Base-by-base conservation (phyloP, 2,329 filamentous ascomycete species). In the Hypoxylon sp. region DNA sequence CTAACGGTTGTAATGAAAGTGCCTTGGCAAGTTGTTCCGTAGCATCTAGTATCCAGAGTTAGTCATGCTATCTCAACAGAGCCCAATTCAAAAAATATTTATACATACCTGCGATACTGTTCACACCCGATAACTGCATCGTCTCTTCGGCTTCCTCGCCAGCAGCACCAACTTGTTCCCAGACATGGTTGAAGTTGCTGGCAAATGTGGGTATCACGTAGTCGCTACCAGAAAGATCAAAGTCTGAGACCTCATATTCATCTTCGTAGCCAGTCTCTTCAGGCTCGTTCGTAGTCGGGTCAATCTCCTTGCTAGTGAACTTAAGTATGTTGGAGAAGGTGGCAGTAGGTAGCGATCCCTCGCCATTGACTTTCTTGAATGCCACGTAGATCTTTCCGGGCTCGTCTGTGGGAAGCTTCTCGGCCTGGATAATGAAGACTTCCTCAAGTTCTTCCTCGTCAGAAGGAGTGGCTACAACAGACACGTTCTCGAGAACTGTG, bases 271-370 rank as follows among this genome's bases (percentile, higher is more conserved):
- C 96, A 51, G 84, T 87, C 14, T 97, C 94, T 80, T 99, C 96
- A 0, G 95, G 93, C 82, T 98, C 94, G 72, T 90, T 89, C n/a
- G 93, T 97, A 27, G 92, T 92, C 5, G 96, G 96, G 76, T 99
- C 96, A 73, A 99, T 96, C 82, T 99, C 96, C 84, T 98, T 98
- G 85, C 92, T 96, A 17, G 94, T 98, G 80, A 99, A 99, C 82
- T 96, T 98, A 78, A 99, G 91, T 42, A 93, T 85, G 81, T 98
- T 99, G 73, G 93, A 94, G 81, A 99, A 97, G 46, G 89, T 92
- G 58, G 91, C 90, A 22, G 92, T 86, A 3, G 94, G 90, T 80
- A 97, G 91, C n/a, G 91, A 88, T 48, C 84, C 86, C 75, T 94
- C 92, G 63, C 93, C 94, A 66, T 87, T 88, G 30, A 89, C 82